phyloP scores from a whole-genome alignment of 495 filamentous ascomycete genomes.

The Aspergillus campestris region DNA sequence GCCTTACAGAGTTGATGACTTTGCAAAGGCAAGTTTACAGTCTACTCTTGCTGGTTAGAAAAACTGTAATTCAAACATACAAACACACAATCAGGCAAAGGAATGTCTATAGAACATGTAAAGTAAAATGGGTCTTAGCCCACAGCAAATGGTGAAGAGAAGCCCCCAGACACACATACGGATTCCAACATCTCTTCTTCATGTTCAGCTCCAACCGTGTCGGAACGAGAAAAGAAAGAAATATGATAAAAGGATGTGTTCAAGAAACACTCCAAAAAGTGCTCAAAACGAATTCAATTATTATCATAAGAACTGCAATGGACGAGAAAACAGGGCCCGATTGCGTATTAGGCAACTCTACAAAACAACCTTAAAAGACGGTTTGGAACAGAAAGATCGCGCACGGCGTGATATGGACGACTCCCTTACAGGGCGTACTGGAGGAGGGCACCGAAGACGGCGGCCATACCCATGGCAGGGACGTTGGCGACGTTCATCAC shows the following conservation, averaged over 20 bases:
- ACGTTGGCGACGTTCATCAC: conserved; percentile 30
- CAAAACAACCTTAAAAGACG: conserved; percentile 14
- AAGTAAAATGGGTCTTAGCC: neutral
- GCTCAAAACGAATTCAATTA: conserved; percentile 38
- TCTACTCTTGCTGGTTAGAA: neutral
- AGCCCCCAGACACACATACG: neutral
- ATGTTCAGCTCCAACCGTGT: neutral
- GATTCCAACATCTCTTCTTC: neutral
- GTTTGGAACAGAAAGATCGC: conserved; percentile 16
- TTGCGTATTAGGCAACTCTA: conserved; percentile 32
- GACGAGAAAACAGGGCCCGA: conserved; percentile 28
- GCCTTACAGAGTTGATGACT: no score
- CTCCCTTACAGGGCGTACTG: conserved; percentile 37
- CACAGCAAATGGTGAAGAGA: no score
- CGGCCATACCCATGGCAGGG: conserved; percentile 35
- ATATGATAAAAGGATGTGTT: conserved; percentile 8
- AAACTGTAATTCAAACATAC: conserved; percentile 2
- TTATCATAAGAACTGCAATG: conserved; percentile 39
- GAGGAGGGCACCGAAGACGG: conserved; percentile 35
- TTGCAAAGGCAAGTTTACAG: no score
- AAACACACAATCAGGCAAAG: conserved; percentile 10
- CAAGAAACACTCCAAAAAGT: conserved; percentile 23
- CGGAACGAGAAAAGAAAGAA: neutral
- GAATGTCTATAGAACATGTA: conserved; percentile 19
- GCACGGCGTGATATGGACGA: conserved; percentile 9